Evolutionary conservation across 2,329 filamentous ascomycete species (phyloP), one percentile per base, ranked within the genome.

Genomic region (Cercospora brassicicola): DNA sequence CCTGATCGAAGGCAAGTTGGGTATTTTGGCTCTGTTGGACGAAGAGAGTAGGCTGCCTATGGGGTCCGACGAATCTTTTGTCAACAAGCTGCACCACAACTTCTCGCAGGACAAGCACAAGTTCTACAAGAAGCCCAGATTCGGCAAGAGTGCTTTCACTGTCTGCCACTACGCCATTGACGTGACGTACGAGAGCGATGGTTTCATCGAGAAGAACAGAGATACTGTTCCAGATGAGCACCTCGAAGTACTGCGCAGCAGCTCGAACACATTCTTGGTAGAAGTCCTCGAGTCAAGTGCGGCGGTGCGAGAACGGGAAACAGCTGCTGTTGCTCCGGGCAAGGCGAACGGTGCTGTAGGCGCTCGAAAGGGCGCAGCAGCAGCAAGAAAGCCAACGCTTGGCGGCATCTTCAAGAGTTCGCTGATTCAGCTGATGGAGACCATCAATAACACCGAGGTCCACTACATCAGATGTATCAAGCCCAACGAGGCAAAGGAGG

Each of bases 401-500:
- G 95, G 95, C 81, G 95, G 95, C 70, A 99, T 99, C 73, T 99
- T 99, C 89, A 96, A 97, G 79, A 97, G 94, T 2, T 98, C 95
- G 8, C 84, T 99, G 76, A 98, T 99, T 75, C 95, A 99, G 81
- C 88, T 99, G 62, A 99, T 99, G 94, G 87, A 89, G 78, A 99
- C 95, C 4, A 99, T 99, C 81, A 97, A 96, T 81, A 94, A 92
- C 73, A 99, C 95, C 2, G 95, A 99, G 79, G 95, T 98, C 20
- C 95, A 99, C 81, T 99, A 99, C 81, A 99, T 99, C 78, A 90
- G 95, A 74, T 99, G 95, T 80, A 98, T 99, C 82, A 99, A 99
- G 83, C 95, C 95, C 33, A 99, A 99, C 79, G 95, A 99, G 82
- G 92, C 89, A 61, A 99, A 99, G 81, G 92, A 92, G 76, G 89